Percentiles rank a stretch among this genome's conserved stretches.
phyloP scores from a whole-genome alignment of 768 basidiomycete species.

The Lactarius vividus region DNA sequence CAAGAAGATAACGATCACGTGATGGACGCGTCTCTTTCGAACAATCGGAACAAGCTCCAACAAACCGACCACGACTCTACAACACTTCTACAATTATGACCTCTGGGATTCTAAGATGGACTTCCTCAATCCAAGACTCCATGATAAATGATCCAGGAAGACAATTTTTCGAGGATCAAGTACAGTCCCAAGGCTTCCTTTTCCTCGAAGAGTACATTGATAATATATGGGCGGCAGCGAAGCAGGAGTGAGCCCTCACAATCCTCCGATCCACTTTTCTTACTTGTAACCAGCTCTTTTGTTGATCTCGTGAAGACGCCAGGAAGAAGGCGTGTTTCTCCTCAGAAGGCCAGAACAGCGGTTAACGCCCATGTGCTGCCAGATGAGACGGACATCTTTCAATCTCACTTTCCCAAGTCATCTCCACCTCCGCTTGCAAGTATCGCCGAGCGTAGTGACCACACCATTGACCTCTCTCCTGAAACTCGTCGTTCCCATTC shows the following conservation, averaged over 20 bases:
- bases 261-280: not conserved
- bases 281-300: constrained; percentile 48
- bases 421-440: constrained; percentile 1
- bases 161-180: constrained; percentile 66
- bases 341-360: constrained; percentile 49
- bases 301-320: constrained; percentile 85
- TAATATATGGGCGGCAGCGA: constrained; percentile 61
- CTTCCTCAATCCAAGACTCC: constrained; percentile 57
- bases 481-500: constrained; percentile 1
- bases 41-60: not conserved
- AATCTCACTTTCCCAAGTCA: constrained; percentile 8
- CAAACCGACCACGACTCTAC: not conserved
- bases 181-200: constrained; percentile 71
- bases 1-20: constrained; percentile 17
- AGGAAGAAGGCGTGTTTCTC: constrained; percentile 60
- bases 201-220: constrained; percentile 80
- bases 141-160: constrained; percentile 75
- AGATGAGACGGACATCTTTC: constrained; percentile 50
- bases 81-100: constrained; percentile 4
- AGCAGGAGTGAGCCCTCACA: constrained; percentile 51
- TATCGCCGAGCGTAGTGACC: not conserved
- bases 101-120: constrained; percentile 65
- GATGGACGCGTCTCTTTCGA: constrained; percentile 12
- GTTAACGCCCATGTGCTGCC: constrained; percentile 49
- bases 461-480: not conserved